Base-by-base conservation (phyloP, 208 protist genomes). In the Acanthamoeba sp. region DNA sequence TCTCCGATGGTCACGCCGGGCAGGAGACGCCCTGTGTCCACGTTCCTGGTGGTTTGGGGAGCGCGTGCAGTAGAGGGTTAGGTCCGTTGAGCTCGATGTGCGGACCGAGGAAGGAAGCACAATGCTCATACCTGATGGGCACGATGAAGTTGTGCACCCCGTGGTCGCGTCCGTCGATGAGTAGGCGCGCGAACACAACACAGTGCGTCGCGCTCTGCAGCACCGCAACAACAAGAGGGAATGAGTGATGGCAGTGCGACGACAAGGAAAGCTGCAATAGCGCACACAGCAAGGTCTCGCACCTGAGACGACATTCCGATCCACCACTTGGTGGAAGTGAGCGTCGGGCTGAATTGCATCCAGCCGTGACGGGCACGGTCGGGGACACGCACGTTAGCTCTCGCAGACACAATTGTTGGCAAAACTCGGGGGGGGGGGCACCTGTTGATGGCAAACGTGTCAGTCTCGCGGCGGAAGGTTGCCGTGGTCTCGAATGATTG, bases 61-160 rank as follows among this genome's bases (percentile, higher is more conserved):
- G 45, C 52, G 45, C 16, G 57, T n/a, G n/a, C n/a, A n/a, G n/a
- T n/a, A n/a, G n/a, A n/a, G n/a, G n/a, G n/a, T 24, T 34, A 91
- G 42, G 42, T 93, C 59, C n/a, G n/a, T n/a, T n/a, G n/a, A n/a
- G n/a, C n/a, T n/a, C n/a, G n/a, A n/a, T n/a, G n/a, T n/a, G n/a
- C n/a, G n/a, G n/a, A n/a, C n/a, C n/a, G n/a, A n/a, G n/a, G n/a
- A n/a, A n/a, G n/a, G n/a, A n/a, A n/a, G n/a, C n/a, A n/a, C n/a
- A n/a, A n/a, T n/a, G n/a, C n/a, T n/a, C n/a, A n/a, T 92, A 59
- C 71, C 97, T 90, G n/a, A 97, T 69, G 40, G 91, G 96, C 1
- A 97, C 96, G 1, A 97, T 80, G 64, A 97, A 97, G 12, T 91
- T 55, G 32, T 97, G 95, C 6, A 96, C 82, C 62, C 97, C 97